Evolutionary conservation across 805 yeast genomes (phyloP), one percentile per base, ranked within the genome.

Genomic region (Tetrapisispora pingtungensis): DNA sequence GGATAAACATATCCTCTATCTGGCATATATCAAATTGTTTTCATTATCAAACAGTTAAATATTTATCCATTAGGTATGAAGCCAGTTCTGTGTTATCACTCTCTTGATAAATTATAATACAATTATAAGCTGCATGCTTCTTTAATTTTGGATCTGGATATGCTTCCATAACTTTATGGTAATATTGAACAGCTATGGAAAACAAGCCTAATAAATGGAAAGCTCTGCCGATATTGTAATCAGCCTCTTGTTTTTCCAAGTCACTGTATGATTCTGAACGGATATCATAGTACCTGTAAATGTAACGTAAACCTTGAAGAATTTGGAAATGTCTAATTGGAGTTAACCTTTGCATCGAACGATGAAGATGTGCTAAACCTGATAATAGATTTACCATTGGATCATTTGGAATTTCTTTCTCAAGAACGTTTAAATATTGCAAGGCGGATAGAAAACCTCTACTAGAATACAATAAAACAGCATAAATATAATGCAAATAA

Each of bases 331-430:
- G 96, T 45, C 97, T 76, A 60, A 87, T 85, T 7, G 80, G 72
- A 4, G 95, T 81, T 46, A 85, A 78, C 49, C 98, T 72, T 63
- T 93, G 97, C 80, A 89, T 81, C 0, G 97, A 84, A 36, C 97
- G 73, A 54, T 90, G 96, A 20, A 89, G 68, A 63, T 88, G 89
- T 0, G 89, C 79, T 34, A 93, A 62, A 0, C 93, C 97, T 37
- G 84, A 68, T 32, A 83, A 64, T 24, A 93, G 69, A 48, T 86
- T 73, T 1, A 93, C 68, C 68, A 87, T 75, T 1, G 97, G 95
- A 50, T 90, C 96, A 35, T 77, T 65, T 36, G 81, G 80, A 45
- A 76, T 76, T 20, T 77, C 73, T 42, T 73, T 73, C 58, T 84
- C 83, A 3, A 87, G 80, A 46, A 89, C 75, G 39, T 78, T 73